Base-by-base conservation (phyloP, 805 yeast species). In the Yarrowia phangngaensis region DNA sequence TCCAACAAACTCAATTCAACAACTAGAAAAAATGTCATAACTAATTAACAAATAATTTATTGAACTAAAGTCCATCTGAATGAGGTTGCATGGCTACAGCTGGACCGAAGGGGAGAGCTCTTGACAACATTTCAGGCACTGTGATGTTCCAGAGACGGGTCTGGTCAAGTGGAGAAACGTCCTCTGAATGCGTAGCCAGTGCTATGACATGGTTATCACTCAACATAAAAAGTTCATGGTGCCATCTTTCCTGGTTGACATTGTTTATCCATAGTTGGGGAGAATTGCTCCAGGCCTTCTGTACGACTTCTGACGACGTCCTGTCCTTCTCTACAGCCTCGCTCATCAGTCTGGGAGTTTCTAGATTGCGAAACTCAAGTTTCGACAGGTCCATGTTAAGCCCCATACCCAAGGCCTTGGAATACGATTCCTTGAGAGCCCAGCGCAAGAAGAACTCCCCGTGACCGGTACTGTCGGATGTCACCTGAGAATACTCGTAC, bases 391-490 rank as follows among this genome's bases (percentile, higher is more conserved):
- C 64, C 22, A 64, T 62, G 47, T 67, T 67, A 11, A 78, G 60
- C 0, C 95, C 94, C 13, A 71, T 63, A 0, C 94, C 95, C 2
- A 73, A 56, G 28, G 71, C 74, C 57, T 85, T 85, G 6, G 84
- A 73, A 58, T 77, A 82, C 15, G 86, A 78, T 60, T 85, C 95
- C 59, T 85, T 85, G 48, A 85, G 61, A 0, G 95, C 83, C 95
- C 95, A 85, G 26, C 73, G 70, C 29, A 76, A 77, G 28, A 52
- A 54, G 23, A 58, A 52, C 19, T 31, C 40, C 7, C 31, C 30
- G 23, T 45, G 24, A 4, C 40, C 40, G 3, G 38, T 31, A 6
- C 19, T 23, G 14, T 45, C 40, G 8, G 16, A 20, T 7, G 50
- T 17, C 3, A 36, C 31, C 40, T 29, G 26, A 8, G 32, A 22